Base-by-base conservation (phyloP, 2,329 filamentous ascomycete genomes). In the Harringtonia aguacate region DNA sequence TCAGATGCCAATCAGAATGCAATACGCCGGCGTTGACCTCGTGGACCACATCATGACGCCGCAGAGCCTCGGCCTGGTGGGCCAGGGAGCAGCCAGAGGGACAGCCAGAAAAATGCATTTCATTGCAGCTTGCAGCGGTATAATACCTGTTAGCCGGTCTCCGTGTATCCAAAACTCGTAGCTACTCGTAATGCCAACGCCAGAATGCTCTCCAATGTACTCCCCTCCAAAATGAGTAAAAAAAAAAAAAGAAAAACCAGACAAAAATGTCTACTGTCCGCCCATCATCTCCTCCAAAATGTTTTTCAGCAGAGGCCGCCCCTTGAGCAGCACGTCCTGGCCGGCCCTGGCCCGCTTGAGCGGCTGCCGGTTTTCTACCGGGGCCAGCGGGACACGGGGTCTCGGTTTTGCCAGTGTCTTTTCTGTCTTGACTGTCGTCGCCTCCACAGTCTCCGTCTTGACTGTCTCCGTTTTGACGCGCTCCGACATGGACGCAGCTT, bases 221-320 rank as follows among this genome's bases (percentile, higher is more conserved):
- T n/a, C n/a, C n/a, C n/a, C n/a, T n/a, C n/a, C n/a, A n/a, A n/a
- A n/a, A n/a, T n/a, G n/a, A n/a, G n/a, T n/a, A n/a, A n/a, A n/a
- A n/a, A n/a, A n/a, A n/a, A n/a, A n/a, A 43, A 43, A 13, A 12
- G 21, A 15, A 8, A 15, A 5, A 13, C 17, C 13, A 8, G 4
- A 7, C 8, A n/a, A n/a, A n/a, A n/a, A n/a, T n/a, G n/a, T n/a
- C n/a, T n/a, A n/a, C n/a, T n/a, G 15, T 9, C 28, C 28, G 7
- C 35, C 28, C 50, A 58, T 71, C 63, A 79, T 67, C 51, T 88
- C 85, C 62, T 92, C 86, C 53, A 88, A 68, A 50, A 95, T 79
- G 67, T 90, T 83, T 57, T 77, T 75, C 56, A 89, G 69, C 44
- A 94, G 72, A 30, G 79, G 75, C 55, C 79, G 78, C 30, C 74